Conservation (phyloP, 495 filamentous ascomycete species). For the Aspergillus hancockii region DNA sequence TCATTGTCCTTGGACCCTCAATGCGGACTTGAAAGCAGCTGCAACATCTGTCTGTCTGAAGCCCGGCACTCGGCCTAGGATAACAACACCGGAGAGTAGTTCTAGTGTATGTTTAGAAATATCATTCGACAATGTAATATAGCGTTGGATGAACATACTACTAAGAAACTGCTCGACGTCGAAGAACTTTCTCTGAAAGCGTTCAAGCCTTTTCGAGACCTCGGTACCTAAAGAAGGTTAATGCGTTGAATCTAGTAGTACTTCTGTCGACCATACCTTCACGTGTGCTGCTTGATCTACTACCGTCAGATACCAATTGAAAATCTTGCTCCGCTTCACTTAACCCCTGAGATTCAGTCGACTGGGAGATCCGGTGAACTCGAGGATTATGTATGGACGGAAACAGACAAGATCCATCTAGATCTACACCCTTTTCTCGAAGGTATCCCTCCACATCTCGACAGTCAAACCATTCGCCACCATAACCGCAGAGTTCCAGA, state of each 20-base stretch:
- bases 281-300: neutral
- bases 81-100: conserved; percentile 9
- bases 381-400: neutral
- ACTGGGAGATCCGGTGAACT: neutral
- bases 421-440: conserved; percentile 21
- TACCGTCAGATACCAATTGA: neutral
- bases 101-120: neutral
- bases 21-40: neutral
- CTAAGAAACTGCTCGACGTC: conserved; percentile 17
- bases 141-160: conserved; percentile 10
- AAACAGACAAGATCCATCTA: conserved; percentile 20
- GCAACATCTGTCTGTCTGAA: conserved; percentile 14
- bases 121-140: too few relatives aligned
- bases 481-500: conserved; percentile 41
- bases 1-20: neutral
- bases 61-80: conserved; percentile 19
- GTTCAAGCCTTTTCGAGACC: neutral
- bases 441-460: conserved; percentile 64
- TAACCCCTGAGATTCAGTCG: neutral
- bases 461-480: conserved; percentile 71
- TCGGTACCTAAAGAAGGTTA: neutral
- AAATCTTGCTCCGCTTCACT: neutral
- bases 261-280: neutral
- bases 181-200: neutral
- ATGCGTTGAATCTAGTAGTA: neutral